phyloP scores from a whole-genome alignment of 331 rosid genomes.

The Quercus tomentella region DNA sequence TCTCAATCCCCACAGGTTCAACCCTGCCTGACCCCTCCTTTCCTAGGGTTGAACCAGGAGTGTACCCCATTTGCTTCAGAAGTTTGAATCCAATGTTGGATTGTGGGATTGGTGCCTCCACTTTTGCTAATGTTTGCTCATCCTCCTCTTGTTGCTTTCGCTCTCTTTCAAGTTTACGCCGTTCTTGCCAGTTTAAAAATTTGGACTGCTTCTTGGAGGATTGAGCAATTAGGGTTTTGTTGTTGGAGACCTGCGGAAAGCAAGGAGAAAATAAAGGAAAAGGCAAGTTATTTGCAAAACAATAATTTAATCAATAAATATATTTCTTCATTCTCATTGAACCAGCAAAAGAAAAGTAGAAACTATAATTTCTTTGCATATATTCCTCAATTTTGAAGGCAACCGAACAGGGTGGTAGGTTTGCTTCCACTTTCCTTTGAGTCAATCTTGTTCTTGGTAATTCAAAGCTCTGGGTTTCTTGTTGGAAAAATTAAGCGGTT shows the following conservation, averaged over 20 bases:
- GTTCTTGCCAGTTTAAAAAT: constrained; percentile 70
- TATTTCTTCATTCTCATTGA: neutral
- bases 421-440: neutral
- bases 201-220: constrained; percentile 52
- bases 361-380: neutral
- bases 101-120: constrained; percentile 85
- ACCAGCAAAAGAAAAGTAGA: neutral
- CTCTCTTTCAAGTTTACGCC: constrained; percentile 59
- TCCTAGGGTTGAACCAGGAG: constrained; percentile 80
- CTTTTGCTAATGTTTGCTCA: constrained; percentile 70
- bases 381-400: no score
- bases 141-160: constrained; percentile 73
- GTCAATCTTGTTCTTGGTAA: neutral
- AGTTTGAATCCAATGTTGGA: constrained; percentile 89
- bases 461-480: neutral
- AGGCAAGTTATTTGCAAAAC: neutral
- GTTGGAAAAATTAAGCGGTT: neutral
- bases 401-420: no score
- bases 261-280: neutral
- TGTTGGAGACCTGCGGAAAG: constrained; percentile 39
- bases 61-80: constrained; percentile 89
- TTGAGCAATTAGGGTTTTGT: constrained; percentile 24
- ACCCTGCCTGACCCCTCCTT: constrained; percentile 73
- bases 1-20: constrained; percentile 76
- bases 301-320: neutral